Evolutionary conservation across 2,329 filamentous ascomycete genomes (phyloP), one percentile per base, ranked within the genome.

Genomic region (Calonectria leucothoes): DNA sequence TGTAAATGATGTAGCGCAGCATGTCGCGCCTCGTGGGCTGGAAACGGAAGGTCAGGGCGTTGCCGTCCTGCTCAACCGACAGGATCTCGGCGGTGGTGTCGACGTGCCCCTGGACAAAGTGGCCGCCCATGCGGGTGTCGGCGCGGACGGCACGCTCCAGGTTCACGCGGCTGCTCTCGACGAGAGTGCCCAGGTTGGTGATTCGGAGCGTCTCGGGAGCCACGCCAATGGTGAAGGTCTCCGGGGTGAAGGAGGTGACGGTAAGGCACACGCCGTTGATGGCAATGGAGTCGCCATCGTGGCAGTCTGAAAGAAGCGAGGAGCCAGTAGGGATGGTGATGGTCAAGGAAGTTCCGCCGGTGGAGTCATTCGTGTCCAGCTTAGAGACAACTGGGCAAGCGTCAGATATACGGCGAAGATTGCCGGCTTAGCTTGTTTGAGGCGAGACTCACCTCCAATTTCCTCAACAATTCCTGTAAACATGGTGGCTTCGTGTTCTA

Each of bases 91-190:
- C 97, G 48, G 93, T 92, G 14, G 95, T 96, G 85, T 99, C 97
- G 74, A 99, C 96, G 84, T 99, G 97, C 49, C 97, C 97, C 86
- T 99, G 97, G 37, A 98, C 96, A 81, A 98, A 98, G 86, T 99
- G 97, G 0, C 97, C 97, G 59, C 97, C 97, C 95, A 99, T 98
- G 69, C 97, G 94, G 57, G 96, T 98, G 80, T 94, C 91, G 6
- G 95, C 95, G 23, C 94, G 93, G 68, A 99, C 96, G 4, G 97
- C 96, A 20, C 97, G 93, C 88, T 99, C 97, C 67, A 99, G 93
- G 85, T 99, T 99, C 77, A 98, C 96, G 27, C 87, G 88, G 74
- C 92, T 94, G 51, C 88, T 88, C 74, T 91, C 83, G 61, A 86
- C 85, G 67, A 99, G 89, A 25, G 88, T 88, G 75, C 96, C 96